These are phyloP conservation scores for Novakomyces olei DNA, from an alignment of 805 yeast genomes.

Conservation along the genomic window DNA sequence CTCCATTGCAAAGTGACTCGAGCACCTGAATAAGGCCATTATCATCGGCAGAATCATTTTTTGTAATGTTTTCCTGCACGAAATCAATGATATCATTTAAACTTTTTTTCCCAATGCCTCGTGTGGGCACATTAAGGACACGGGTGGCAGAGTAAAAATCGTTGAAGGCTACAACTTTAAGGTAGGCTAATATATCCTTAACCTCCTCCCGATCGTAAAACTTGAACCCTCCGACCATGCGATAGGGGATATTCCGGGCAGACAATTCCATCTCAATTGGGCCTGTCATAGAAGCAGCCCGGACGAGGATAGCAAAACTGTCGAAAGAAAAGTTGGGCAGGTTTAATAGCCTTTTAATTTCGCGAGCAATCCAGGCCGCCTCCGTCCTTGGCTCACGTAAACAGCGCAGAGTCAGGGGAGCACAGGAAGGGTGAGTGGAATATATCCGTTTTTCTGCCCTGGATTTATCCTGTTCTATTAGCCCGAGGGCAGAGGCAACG, in stretches of 20 bases:
- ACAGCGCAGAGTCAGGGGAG: constrained; percentile 16
- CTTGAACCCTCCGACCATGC: constrained; percentile 46
- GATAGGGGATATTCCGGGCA: constrained; percentile 35
- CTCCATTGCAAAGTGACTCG: no score
- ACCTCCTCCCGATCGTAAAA: constrained; percentile 67
- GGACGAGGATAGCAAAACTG: constrained; percentile 53
- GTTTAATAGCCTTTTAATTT: constrained; percentile 28
- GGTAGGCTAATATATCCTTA: constrained; percentile 34
- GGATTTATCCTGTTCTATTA: constrained; percentile 36
- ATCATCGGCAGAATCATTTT: no score
- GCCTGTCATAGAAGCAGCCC: constrained; percentile 42
- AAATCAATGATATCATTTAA: constrained; percentile 19
- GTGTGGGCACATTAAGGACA: constrained; percentile 34
- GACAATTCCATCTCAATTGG: constrained; percentile 42
- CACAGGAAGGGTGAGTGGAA: constrained; percentile 6
- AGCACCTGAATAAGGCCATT: no score
- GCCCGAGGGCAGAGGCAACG: constrained; percentile 35
- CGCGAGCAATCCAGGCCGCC: constrained; percentile 34
- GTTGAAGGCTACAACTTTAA: constrained; percentile 35
- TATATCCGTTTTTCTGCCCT: constrained; percentile 9
- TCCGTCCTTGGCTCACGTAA: constrained; percentile 28
- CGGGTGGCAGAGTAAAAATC: constrained; percentile 42
- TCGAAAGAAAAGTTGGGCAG: constrained; percentile 9
- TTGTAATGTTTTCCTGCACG: no score
- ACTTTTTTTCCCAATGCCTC: constrained; percentile 45